Conservation (phyloP, 495 filamentous ascomycete genomes). For the Aspergillus diversus region DNA sequence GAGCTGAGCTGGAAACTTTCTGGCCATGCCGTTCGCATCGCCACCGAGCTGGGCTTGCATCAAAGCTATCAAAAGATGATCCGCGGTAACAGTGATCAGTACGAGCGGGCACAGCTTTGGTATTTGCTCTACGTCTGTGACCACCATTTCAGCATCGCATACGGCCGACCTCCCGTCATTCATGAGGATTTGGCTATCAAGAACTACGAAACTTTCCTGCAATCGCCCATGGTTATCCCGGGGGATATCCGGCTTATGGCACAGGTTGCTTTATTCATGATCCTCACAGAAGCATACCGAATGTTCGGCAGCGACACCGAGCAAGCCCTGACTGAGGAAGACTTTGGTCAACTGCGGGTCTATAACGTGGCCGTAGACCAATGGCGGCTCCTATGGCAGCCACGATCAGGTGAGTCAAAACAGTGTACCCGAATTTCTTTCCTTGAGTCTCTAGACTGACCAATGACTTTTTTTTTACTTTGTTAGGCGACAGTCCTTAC, state of each 20-base stretch:
- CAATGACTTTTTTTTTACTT: not conserved
- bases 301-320: constrained; percentile 60
- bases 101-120: constrained; percentile 52
- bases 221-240: constrained; percentile 48
- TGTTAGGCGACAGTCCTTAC: constrained; percentile 52
- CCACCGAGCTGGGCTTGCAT: constrained; percentile 56
- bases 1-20: constrained; percentile 59
- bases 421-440: not conserved
- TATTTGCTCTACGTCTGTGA: constrained; percentile 60
- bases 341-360: constrained; percentile 53
- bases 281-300: constrained; percentile 60
- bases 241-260: constrained; percentile 58
- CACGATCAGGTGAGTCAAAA: constrained; percentile 48
- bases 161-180: constrained; percentile 57
- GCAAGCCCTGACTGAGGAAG: constrained; percentile 54
- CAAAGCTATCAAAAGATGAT: constrained; percentile 55
- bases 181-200: constrained; percentile 57
- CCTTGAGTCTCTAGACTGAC: no score
- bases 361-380: constrained; percentile 60
- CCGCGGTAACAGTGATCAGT: constrained; percentile 50
- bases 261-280: constrained; percentile 61
- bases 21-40: constrained; percentile 57
- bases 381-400: constrained; percentile 61
- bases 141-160: constrained; percentile 59
- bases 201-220: constrained; percentile 55